Base-by-base conservation (phyloP, 345 rosid genomes). In the Citropsis articulata region DNA sequence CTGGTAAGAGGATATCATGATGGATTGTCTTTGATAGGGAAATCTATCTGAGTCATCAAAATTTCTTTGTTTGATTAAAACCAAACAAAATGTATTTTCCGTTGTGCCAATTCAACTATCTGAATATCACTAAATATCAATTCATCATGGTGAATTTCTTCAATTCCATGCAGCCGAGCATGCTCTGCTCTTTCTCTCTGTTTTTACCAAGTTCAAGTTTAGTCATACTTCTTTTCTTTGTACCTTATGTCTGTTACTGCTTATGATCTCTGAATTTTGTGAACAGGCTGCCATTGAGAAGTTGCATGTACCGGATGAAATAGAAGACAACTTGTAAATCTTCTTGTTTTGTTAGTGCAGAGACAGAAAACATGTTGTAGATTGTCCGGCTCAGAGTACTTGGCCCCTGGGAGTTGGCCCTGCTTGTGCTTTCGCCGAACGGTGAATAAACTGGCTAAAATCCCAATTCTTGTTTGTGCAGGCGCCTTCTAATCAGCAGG, bases 221-320 rank as follows among this genome's bases (percentile, higher is more conserved):
- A 21, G 42, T 24, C 36, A 33, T 65, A 1, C 25, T 65, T 33
- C 24, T 31, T 2, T 65, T 65, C 45, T 33, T 10, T 31, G 5
- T 48, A 13, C 62, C 57, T 35, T 24, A 53, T 30, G 3, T 31
- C 24, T 5, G 72, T 14, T 45, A 30, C 31, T 35, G 22, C 53
- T 70, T 45, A 19, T 60, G 36, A 50, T 67, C n/a, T 31, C 9
- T 38, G n/a, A 45, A 69, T 64, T 33, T 50, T 57, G 80, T 72
- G 63, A 80, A 84, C 91, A 94, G 99, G 98, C 99, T 82, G 98
- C 97, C 78, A 96, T 96, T 48, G 99, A 96, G 80, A 96, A 94
- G 84, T 82, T 94, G 85, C 99, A 92, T 79, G 95, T 96, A 66
- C 99, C 99, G 3, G 98, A 96, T 79, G 98, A 94, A 80, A 57